Percentiles rank a stretch among this genome's conserved stretches.
phyloP scores from a whole-genome alignment of 2,329 filamentous ascomycete species.

The Shiraia sp. region DNA sequence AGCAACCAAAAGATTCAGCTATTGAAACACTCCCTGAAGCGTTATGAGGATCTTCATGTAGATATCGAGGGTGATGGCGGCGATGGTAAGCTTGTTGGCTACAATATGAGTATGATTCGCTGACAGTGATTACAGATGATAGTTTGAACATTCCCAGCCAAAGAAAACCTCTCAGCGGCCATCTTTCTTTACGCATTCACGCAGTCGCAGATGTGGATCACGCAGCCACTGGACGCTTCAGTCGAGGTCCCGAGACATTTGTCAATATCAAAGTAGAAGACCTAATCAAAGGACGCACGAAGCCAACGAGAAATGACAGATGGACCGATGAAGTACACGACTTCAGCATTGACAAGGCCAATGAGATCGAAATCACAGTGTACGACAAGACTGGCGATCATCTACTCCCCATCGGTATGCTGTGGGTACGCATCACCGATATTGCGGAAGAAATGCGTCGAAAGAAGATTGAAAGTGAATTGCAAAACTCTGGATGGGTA shows the following conservation, averaged over 20 bases:
- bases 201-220: slow-evolving; percentile 95
- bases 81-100: slow-evolving; percentile 68
- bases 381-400: slow-evolving; percentile 93
- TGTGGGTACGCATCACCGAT: slow-evolving; percentile 96
- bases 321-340: slow-evolving; percentile 93
- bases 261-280: slow-evolving; percentile 97
- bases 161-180: slow-evolving; percentile 92
- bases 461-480: slow-evolving; percentile 95
- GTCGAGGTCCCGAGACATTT: slow-evolving; percentile 90
- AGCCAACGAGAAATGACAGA: slow-evolving; percentile 79
- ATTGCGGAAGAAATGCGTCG: slow-evolving; percentile 96
- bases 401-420: slow-evolving; percentile 87
- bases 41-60: slow-evolving; percentile 96
- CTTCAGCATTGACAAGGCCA: slow-evolving; percentile 95
- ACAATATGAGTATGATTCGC: slow-evolving; percentile 4
- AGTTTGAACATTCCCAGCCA: slow-evolving; percentile 94
- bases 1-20: slow-evolving; percentile 98
- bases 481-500: slow-evolving; percentile 94
- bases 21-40: slow-evolving; percentile 90
- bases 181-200: slow-evolving; percentile 82
- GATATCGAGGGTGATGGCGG: slow-evolving; percentile 80
- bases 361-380: slow-evolving; percentile 95
- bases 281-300: slow-evolving; percentile 84
- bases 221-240: slow-evolving; percentile 78
- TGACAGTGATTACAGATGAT: slow-evolving; percentile 68